A percentile compares a stretch with the other conserved stretches of the same genome.
Conservation (phyloP, 371 early-diverging fungal genomes). For the Mucor circinelloides region DNA sequence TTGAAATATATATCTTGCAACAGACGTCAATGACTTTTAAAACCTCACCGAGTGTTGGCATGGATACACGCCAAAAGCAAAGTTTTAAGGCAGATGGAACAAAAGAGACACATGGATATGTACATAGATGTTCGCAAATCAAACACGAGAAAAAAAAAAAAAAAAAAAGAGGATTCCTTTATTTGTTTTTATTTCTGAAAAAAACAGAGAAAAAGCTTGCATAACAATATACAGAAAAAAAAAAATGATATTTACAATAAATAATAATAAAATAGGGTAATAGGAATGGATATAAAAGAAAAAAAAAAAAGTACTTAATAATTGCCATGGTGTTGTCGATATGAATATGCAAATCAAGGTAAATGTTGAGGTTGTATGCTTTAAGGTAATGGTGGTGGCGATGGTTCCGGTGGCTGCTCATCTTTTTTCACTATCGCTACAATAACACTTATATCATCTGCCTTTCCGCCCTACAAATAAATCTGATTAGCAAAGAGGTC, state of each 20-base stretch:
- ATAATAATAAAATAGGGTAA: background rate
- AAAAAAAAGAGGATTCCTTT: background rate
- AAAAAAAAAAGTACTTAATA: too few relatives aligned
- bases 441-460: constrained; percentile 81
- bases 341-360: constrained; percentile 6
- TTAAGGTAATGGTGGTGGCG: constrained; percentile 29
- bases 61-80: too few relatives aligned
- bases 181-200: background rate
- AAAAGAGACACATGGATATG: too few relatives aligned
- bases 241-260: background rate
- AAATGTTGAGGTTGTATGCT: background rate
- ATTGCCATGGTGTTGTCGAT: background rate
- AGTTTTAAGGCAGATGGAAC: too few relatives aligned
- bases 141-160: background rate
- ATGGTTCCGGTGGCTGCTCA: constrained; percentile 22
- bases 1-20: too few relatives aligned
- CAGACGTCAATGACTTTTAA: too few relatives aligned
- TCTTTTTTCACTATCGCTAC: constrained; percentile 62
- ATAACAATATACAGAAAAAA: background rate
- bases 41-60: too few relatives aligned
- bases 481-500: constrained; percentile 1
- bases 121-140: background rate
- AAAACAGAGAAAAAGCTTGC: background rate
- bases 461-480: constrained; percentile 73
- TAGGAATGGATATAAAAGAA: background rate